phyloP scores from a whole-genome alignment of 352 stramenopile species.

The Pythium periplocum region DNA sequence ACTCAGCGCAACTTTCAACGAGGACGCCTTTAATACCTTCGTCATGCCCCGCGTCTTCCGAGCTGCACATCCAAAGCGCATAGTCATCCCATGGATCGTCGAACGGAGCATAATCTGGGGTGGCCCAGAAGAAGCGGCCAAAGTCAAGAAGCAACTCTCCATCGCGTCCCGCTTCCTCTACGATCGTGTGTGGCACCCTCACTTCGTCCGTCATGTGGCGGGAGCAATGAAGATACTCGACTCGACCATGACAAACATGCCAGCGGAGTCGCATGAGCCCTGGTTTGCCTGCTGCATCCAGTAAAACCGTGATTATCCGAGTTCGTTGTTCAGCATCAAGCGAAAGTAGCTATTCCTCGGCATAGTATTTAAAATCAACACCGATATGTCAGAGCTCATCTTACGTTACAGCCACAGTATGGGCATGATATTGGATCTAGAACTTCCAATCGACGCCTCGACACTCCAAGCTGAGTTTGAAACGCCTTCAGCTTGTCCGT shows the following conservation, averaged over 20 bases:
- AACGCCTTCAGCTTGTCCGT: slow-evolving; percentile 21
- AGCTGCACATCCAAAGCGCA: slow-evolving; percentile 49
- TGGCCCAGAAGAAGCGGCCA: slow-evolving; percentile 43
- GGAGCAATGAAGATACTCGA: slow-evolving; percentile 70
- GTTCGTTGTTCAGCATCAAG: no score
- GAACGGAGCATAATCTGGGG: slow-evolving; percentile 72
- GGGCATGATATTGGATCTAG: slow-evolving; percentile 35
- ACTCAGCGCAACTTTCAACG: slow-evolving; percentile 61
- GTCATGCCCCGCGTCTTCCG: slow-evolving; percentile 74
- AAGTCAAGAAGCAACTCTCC: slow-evolving; percentile 66
- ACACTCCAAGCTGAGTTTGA: slow-evolving; percentile 18
- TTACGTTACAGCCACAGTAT: slow-evolving; percentile 16
- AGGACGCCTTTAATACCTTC: slow-evolving; percentile 64
- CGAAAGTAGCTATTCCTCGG: no score
- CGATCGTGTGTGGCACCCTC: slow-evolving; percentile 71
- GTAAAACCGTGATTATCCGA: slow-evolving; percentile 16
- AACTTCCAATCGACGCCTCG: slow-evolving; percentile 33
- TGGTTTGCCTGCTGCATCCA: slow-evolving; percentile 67
- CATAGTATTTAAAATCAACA: slow-evolving; percentile 5
- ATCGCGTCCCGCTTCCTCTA: slow-evolving; percentile 77
- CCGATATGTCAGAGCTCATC: neutral
- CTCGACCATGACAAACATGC: slow-evolving; percentile 27
- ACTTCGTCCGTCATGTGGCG: slow-evolving; percentile 62
- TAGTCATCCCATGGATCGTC: slow-evolving; percentile 81
- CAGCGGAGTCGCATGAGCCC: slow-evolving; percentile 30